These are phyloP conservation scores for Xylaria palmicola DNA, from an alignment of 495 filamentous ascomycete species.

Conservation along the genomic window DNA sequence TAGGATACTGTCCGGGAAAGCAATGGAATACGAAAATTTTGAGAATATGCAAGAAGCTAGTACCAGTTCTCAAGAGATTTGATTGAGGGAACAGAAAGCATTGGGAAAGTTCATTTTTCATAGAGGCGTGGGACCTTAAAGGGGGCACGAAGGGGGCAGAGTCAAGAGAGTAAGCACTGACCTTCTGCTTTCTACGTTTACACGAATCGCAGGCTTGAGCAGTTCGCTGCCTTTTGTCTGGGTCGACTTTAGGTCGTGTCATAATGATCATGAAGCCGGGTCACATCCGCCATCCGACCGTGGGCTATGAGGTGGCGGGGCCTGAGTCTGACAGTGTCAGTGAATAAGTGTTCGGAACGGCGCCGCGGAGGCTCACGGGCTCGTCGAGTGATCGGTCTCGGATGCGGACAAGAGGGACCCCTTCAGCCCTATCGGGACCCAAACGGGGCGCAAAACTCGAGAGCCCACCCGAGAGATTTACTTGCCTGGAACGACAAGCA, in stretches of 20 bases:
- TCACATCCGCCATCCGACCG: slow-evolving; percentile 36
- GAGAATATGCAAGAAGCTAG: background rate
- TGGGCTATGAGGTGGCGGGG: slow-evolving; percentile 23
- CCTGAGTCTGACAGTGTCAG: slow-evolving; percentile 26
- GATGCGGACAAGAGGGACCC: slow-evolving; percentile 28
- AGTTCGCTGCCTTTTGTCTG: slow-evolving; percentile 62
- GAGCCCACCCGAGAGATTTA: slow-evolving; percentile 20
- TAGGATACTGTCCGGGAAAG: background rate
- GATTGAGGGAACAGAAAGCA: background rate
- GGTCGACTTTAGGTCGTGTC: slow-evolving; percentile 63
- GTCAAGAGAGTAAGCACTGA: slow-evolving; percentile 32
- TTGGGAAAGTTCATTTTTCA: background rate
- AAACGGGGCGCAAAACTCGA: slow-evolving; percentile 22
- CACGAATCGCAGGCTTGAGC: slow-evolving; percentile 73
- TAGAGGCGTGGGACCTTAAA: background rate
- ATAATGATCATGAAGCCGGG: slow-evolving; percentile 40
- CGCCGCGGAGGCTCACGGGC: slow-evolving; percentile 32
- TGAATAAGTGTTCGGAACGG: slow-evolving; percentile 28
- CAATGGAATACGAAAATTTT: background rate
- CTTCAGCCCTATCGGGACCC: slow-evolving; percentile 33
- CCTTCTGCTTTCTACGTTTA: slow-evolving; percentile 77
- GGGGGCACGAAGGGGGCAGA: background rate
- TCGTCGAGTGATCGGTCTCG: slow-evolving; percentile 31
- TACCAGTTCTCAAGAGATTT: background rate
- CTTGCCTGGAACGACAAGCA: slow-evolving; percentile 18